Evolutionary conservation across 2,329 filamentous ascomycete species (phyloP), one percentile per base, ranked within the genome.

Genomic region (Aspergillus glaucus): DNA sequence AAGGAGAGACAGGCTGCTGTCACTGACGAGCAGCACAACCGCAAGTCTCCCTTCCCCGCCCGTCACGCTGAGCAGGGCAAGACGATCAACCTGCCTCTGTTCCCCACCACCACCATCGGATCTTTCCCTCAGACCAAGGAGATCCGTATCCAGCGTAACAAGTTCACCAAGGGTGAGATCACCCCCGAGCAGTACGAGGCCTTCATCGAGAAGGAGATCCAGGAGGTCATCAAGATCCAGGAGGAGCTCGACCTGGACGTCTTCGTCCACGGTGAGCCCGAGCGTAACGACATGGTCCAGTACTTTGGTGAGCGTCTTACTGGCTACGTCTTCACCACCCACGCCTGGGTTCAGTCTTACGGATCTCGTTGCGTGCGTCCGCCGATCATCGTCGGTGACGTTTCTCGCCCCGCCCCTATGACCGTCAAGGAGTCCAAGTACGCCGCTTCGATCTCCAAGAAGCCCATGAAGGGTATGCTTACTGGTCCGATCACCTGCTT

Each of bases 391-490:
- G 93, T 97, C 64, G 93, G 93, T 76, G 93, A 98, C 74, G 92
- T 98, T 75, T 97, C 92, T 56, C 92, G 93, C 62, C 93, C 93
- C 59, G 86, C 85, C 61, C 87, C 93, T 62, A 98, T 98, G 93
- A 96, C 93, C 53, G 93, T 98, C 77, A 98, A 98, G 87, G 93
- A 98, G 83, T 95, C 88, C 75, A 95, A 97, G 81, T 98, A 95
- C 77, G 93, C 93, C 61, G 92, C 90, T 55, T 91, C 87, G 49
- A 83, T 96, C 74, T 92, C 91, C 72, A 92, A 87, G 80, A 97
- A 96, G 84, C 91, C 93, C 76, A 97, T 98, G 93, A 98, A 98
- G 88, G 93, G 93, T 74, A 98, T 98, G 93, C 85, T 98, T 71
- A 98, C 93, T 75, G 93, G 93, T 53, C 93, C 93, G 63, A 94